Evolutionary conservation across 192 early-diverging fungal genomes (phyloP), one percentile per base, ranked within the genome.

Genomic region (Coemansia sp.): DNA sequence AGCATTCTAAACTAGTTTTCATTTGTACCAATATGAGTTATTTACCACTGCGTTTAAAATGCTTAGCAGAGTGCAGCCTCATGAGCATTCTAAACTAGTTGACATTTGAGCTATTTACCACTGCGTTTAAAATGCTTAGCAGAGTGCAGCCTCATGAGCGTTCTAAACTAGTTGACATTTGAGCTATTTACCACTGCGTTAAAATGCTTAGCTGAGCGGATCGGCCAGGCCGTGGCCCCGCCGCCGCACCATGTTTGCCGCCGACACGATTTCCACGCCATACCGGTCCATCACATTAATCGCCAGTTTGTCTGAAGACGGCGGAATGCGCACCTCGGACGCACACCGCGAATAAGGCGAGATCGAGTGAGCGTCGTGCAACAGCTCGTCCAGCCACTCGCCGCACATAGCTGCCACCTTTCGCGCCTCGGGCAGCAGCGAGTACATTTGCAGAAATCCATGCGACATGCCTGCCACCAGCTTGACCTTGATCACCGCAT

Each of bases 401-500:
- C 63, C 76, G 52, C 72, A 44, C 0, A 68, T 58, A 5, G 63
- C 61, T 14, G 67, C 71, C 2, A 79, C 76, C 15, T 40, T 64
- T 51, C 72, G 72, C 34, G 71, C 69, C 21, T 79, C 76, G 0
- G 76, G 76, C 22, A 79, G 68, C 10, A 79, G 44, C 59, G 76
- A 68, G 64, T 73, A 79, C 76, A 79, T 79, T 19, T 79, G 76
- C 76, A 79, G 69, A 31, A 79, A 79, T 21, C 76, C 76, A 15
- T 79, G 76, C 44, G 76, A 79, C 76, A 79, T 79, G 23, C 76
- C 76, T 7, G 76, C 76, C 15, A 79, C 51, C 22, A 79, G 67
- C 67, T 79, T 79, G 53, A 79, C 67, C 49, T 73, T 79, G 63
- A 79, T 73, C 0, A 73, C 64, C 0, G 62, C 23, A 7, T 42